A percentile compares a stretch with the other conserved stretches of the same genome.
Conservation (phyloP, 2,329 filamentous ascomycete genomes). For the Trichoderma sp. region DNA sequence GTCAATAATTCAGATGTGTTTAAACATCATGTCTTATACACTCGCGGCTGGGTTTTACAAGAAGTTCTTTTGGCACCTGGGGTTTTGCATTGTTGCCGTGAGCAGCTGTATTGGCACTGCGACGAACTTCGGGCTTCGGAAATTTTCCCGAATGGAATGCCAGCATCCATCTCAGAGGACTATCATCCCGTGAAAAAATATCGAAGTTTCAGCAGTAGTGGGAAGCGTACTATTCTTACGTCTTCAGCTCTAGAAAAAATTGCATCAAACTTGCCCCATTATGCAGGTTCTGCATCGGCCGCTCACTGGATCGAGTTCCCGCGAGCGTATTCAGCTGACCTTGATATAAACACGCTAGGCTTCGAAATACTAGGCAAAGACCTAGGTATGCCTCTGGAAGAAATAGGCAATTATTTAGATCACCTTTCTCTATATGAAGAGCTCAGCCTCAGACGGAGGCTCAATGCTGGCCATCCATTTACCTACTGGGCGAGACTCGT, state of each 20-base stretch:
- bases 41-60: neutral
- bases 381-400: neutral
- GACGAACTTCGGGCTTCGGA: neutral
- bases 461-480: neutral
- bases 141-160: neutral
- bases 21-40: neutral
- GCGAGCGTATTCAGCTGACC: neutral
- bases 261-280: neutral
- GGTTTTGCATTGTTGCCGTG: neutral
- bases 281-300: neutral
- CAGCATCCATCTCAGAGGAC: neutral
- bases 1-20: neutral
- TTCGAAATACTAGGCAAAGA: neutral
- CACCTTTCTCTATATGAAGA: neutral
- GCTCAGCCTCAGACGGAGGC: neutral
- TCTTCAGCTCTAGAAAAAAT: neutral
- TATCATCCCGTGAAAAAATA: neutral
- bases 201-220: neutral
- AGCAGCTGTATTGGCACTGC: neutral
- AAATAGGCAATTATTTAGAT: neutral
- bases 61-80: neutral
- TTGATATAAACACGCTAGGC: neutral
- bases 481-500: neutral
- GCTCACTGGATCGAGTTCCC: neutral
- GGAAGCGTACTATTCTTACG: neutral